Base-by-base conservation (phyloP, 2,329 filamentous ascomycete genomes). In the Biscogniauxia sp. region DNA sequence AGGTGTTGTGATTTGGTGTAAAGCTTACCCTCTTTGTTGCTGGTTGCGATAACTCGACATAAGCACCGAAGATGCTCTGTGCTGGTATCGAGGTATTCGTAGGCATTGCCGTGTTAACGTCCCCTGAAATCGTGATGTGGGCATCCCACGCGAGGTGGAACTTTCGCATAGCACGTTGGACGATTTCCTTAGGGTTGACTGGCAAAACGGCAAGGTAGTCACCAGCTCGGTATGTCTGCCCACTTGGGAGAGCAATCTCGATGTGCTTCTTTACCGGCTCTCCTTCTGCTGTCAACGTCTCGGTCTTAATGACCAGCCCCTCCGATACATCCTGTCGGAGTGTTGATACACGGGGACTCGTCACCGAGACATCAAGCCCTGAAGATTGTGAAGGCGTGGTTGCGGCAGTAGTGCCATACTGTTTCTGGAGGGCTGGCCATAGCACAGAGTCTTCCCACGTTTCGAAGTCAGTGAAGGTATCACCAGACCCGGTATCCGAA, bases 141-240 rank as follows among this genome's bases (percentile, higher is more conserved):
- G 87, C 83, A 71, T 93, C 90, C 84, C 87, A 89, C 0, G 88
- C 82, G 0, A 94, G 76, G 1, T 82, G 77, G 71, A 93, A 93
- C 20, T 82, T 79, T 19, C 82, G 78, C 75, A 92, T 84, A 0
- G 84, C 88, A 8, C 89, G 81, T 4, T 81, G 79, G 2, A 93
- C 83, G 9, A 79, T 85, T 28, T 81, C 75, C 53, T 80, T 80
- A 1, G 86, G 85, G 71, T 94, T 94, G 28, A 91, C 75, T 0
- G 91, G 91, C 1, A 93, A 78, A 2, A 93, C 79, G 0, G 89
- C 88, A 0, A 94, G 81, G 71, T 95, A 94, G 70, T 94, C 91
- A 15, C 91, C 91, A 1, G 88, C 84, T 49, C 83, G 81, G 74
- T 93, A 94, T 0, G 80, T 82, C 79, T 86, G 80, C 55, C 82